These are phyloP conservation scores for Backusella liffmaniae DNA, from an alignment of 192 early-diverging fungal species.

Conservation along the genomic window DNA sequence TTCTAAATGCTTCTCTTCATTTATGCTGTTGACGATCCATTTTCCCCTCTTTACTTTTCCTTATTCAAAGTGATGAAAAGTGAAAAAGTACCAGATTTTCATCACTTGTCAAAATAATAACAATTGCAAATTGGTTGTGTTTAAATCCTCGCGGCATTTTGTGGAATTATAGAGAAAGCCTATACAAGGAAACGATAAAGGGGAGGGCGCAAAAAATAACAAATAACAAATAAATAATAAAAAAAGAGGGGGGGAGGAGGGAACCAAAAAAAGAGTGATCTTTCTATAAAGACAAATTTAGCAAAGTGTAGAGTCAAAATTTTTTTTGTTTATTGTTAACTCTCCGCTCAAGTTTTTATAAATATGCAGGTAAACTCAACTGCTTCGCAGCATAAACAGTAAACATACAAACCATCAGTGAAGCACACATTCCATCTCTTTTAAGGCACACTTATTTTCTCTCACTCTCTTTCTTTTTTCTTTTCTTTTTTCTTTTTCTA, in stretches of 20 bases:
- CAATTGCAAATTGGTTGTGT: background rate
- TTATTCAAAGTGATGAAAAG: background rate
- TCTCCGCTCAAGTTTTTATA: slow-evolving; percentile 6
- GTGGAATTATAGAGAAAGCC: background rate
- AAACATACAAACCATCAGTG: slow-evolving; percentile 17
- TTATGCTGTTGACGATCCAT: too few relatives aligned
- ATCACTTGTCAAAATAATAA: background rate
- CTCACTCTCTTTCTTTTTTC: background rate
- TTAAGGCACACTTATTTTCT: background rate
- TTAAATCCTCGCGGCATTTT: background rate
- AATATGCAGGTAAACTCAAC: slow-evolving; percentile 18
- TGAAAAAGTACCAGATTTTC: background rate
- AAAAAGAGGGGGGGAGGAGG: background rate
- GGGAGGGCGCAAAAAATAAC: background rate
- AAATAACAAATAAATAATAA: background rate
- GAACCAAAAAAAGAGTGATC: background rate
- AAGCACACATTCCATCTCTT: slow-evolving; percentile 10
- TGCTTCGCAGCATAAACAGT: slow-evolving; percentile 23
- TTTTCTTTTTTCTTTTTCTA: background rate
- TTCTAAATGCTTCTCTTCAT: too few relatives aligned
- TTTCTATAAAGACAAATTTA: slow-evolving; percentile 13
- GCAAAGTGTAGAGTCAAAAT: background rate
- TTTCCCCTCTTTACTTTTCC: background rate
- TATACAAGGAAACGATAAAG: background rate
- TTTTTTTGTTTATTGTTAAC: background rate